These are phyloP conservation scores for Exophiala bonariae DNA, from an alignment of 2,329 filamentous ascomycete genomes.

Conservation along the genomic window DNA sequence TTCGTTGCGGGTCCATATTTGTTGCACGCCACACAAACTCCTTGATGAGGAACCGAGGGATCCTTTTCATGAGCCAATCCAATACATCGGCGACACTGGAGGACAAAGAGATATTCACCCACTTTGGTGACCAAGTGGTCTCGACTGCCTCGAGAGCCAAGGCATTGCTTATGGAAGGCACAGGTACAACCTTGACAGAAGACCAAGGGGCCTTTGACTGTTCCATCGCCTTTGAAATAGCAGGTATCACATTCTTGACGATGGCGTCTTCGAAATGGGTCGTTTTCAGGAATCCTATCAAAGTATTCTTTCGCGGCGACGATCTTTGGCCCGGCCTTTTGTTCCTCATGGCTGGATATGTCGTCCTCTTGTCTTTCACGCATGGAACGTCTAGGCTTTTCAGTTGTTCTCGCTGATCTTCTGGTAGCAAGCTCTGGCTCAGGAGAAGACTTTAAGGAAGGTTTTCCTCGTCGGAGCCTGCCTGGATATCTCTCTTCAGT, in stretches of 20 bases:
- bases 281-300: conserved; percentile 58
- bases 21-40: conserved; percentile 70
- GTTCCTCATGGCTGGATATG: conserved; percentile 37
- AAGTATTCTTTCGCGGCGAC: conserved; percentile 73
- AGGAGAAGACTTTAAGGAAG: conserved; percentile 8
- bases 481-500: background rate
- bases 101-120: conserved; percentile 71
- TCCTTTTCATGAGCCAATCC: conserved; percentile 70
- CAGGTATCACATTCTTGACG: conserved; percentile 73
- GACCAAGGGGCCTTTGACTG: conserved; percentile 69
- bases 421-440: conserved; percentile 26
- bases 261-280: conserved; percentile 71
- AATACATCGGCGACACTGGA: conserved; percentile 88
- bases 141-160: conserved; percentile 70
- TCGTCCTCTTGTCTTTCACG: conserved; percentile 53
- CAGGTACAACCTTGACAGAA: conserved; percentile 89
- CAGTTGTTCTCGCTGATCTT: conserved; percentile 34
- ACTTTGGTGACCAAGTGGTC: conserved; percentile 93
- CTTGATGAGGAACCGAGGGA: conserved; percentile 65
- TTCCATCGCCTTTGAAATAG: conserved; percentile 51
- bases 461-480: too few species aligned
- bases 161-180: conserved; percentile 78
- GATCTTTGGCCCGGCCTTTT: conserved; percentile 52
- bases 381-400: conserved; percentile 39
- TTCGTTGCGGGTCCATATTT: conserved; percentile 66